Percentiles rank a stretch among this genome's conserved stretches.
Conservation (phyloP, 2,329 filamentous ascomycete species). For the Emergomyces pasteurianus region DNA sequence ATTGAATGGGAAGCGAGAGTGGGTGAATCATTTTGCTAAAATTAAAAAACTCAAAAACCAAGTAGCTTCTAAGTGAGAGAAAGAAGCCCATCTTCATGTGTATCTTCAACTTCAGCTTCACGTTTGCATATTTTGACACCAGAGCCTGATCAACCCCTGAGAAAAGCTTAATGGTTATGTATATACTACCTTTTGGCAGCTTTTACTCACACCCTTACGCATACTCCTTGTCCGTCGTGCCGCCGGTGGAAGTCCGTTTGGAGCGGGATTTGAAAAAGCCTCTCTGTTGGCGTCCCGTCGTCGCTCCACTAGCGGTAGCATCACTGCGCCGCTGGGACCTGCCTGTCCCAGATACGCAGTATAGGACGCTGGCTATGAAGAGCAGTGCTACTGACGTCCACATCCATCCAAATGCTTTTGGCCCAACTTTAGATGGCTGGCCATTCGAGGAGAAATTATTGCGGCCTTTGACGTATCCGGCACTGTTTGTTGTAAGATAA, state of each 20-base stretch:
- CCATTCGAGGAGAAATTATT: constrained; percentile 41
- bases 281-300: constrained; percentile 17
- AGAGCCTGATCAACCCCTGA: background rate
- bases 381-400: constrained; percentile 47
- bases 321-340: background rate
- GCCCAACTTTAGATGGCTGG: constrained; percentile 40
- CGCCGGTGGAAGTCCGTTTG: background rate
- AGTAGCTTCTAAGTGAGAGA: background rate
- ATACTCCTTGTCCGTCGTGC: background rate
- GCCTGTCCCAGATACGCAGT: constrained; percentile 39
- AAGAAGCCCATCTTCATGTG: background rate
- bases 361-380: constrained; percentile 44
- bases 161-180: background rate
- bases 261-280: constrained; percentile 11
- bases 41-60: background rate
- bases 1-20: background rate
- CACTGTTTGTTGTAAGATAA: constrained; percentile 28
- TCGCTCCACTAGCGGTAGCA: background rate
- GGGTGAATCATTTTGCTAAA: background rate
- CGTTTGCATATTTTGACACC: background rate
- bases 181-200: background rate
- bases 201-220: background rate
- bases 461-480: constrained; percentile 48
- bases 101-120: background rate
- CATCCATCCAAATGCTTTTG: constrained; percentile 49